Base-by-base conservation (phyloP, 1,284 basidiomycete genomes). In the Peniophora sp. region DNA sequence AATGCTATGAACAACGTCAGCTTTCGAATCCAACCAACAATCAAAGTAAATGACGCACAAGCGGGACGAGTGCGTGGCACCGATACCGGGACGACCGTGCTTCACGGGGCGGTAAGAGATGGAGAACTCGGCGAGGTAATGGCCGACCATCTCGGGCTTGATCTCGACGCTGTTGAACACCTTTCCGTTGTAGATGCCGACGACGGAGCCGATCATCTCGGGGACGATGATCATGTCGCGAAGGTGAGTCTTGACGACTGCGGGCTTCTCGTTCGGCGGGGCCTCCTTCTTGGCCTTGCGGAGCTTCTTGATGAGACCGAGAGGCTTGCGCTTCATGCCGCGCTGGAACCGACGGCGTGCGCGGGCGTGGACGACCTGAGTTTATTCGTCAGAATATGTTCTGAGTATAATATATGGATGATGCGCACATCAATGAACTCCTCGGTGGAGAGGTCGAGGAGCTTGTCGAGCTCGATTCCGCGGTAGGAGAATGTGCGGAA, bases 221-320 rank as follows among this genome's bases (percentile, higher is more conserved):
- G 96, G 97, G 57, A 99, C 96, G 70, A 99, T 87, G 72, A 98
- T 95, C 96, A 99, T 99, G 78, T 99, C 88, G 68, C 96, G 93
- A 62, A 99, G 80, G 76, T 99, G 97, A 52, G 97, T 99, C 84
- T 98, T 99, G 69, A 99, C 94, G 61, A 94, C 90, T 51, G 91
- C 82, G 57, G 97, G 97, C 81, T 99, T 99, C 78, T 98, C 92
- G 76, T 97, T 97, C 64, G 96, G 91, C 55, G 82, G 90, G 44
- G 94, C 92, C 74, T 98, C 95, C 79, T 96, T 97, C 86, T 99
- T 99, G 58, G 97, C 92, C 75, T 97, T 97, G 71, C 97, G 91
- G 61, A 99, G 82, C 76, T 99, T 98, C 84, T 99, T 99, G 73
- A 99, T 98, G 64, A 99, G 85, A 61, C 93, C 93, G 89, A 99